Base-by-base conservation (phyloP, 1,139 yeast species). In the Meyerozyma sp. region DNA sequence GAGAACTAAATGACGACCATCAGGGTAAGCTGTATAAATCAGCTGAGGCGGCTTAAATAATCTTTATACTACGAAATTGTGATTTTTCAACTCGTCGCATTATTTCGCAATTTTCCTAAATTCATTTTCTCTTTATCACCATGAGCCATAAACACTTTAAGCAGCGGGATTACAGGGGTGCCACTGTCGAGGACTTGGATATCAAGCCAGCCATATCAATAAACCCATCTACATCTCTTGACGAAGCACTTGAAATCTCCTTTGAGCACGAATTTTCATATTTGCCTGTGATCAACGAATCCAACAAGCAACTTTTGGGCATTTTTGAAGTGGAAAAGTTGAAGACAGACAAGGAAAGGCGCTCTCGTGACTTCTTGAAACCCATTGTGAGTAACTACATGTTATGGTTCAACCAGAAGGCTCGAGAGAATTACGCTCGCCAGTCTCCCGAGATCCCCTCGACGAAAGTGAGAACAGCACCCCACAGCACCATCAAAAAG, bases 181-280 rank as follows among this genome's bases (percentile, higher is more conserved):
- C 86, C 13, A 78, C 82, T 1, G 73, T 81, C 9, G 85, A 81
- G 55, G 86, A 81, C 52, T 69, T 81, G 51, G 83, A 81, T 54
- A 72, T 79, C 45, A 75, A 75, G 40, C 85, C 84, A 1, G 85
- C 85, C 29, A 63, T 79, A 34, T 73, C 82, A 11, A 75, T 81
- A 40, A 69, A 72, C 45, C 84, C 84, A 0, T 58, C 68, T 10
- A 77, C 82, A 7, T 66, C 68, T n/a, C 59, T 81, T 32, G 61
- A 59, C 6, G 73, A 71, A 41, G 86, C 77, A 1, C 48, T 70
- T 14, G 75, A 68, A 49, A 64, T 73, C 39, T 75, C 83, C 8
- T 79, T 68, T 49, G 86, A 81, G 54, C 66, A 78, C 52, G 79
- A 77, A 47, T 81, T 77, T 58, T 73, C 81, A 8, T 77, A 70